Percentiles rank a stretch among this genome's conserved stretches.
Conservation (phyloP, 2,329 filamentous ascomycete species). For the Colletotrichum sp. region DNA sequence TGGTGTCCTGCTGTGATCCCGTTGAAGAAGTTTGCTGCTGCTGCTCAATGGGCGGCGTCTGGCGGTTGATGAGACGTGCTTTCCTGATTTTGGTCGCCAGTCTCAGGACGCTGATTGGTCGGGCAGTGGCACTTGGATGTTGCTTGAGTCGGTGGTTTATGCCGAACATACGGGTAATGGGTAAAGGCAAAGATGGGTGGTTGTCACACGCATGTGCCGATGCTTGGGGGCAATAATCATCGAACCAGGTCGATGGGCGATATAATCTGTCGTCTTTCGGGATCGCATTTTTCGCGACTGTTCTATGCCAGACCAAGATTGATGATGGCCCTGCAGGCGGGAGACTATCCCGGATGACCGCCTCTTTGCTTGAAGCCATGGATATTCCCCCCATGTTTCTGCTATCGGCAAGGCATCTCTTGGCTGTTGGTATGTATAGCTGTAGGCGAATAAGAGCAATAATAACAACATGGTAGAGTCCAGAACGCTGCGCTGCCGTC, state of each 20-base stretch:
- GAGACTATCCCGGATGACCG: background rate
- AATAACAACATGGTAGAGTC: background rate
- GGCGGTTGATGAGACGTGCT: constrained; percentile 24
- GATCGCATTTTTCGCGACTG: background rate
- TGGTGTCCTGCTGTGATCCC: constrained; percentile 4
- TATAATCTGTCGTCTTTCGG: background rate
- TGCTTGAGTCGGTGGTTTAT: constrained; percentile 16
- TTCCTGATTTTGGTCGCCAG: constrained; percentile 16
- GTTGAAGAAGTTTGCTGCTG: constrained; percentile 10
- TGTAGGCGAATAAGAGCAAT: background rate
- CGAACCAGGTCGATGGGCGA: background rate
- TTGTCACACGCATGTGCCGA: background rate
- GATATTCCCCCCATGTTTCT: background rate
- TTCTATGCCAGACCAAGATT: background rate
- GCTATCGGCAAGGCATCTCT: constrained; percentile 12
- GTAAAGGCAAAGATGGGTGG: background rate
- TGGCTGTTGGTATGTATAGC: background rate
- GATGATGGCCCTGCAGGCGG: background rate
- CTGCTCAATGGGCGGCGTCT: constrained; percentile 4
- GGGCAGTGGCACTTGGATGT: background rate
- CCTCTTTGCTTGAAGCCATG: background rate
- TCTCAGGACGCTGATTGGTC: constrained; percentile 22
- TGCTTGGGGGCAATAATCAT: background rate
- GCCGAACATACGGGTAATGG: background rate
- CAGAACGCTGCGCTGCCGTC: background rate